Conservation (phyloP, 306 rosid genomes). For the Albizia julibrissin region DNA sequence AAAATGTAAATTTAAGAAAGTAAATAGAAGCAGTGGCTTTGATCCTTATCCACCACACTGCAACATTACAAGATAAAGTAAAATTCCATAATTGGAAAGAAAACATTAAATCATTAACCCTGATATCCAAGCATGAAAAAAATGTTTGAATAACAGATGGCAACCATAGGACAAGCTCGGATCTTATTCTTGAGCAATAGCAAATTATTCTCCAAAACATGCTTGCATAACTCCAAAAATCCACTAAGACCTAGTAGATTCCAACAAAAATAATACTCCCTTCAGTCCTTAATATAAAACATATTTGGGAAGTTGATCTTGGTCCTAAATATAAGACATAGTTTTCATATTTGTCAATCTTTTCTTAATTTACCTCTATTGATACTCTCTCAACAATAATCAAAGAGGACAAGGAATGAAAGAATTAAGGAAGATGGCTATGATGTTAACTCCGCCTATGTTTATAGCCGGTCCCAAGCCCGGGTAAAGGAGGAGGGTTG, state of each 20-base stretch:
- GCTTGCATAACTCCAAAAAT: conserved; percentile 13
- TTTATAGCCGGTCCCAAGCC: too few species aligned
- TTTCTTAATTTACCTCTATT: too few species aligned
- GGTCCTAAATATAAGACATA: too few species aligned
- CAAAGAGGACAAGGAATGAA: too few species aligned
- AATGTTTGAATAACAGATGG: conserved; percentile 3
- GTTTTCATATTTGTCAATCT: too few species aligned
- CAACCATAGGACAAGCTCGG: conserved; percentile 14
- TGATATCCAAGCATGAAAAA: background rate
- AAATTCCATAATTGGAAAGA: conserved; percentile 19
- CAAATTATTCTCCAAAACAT: conserved; percentile 12
- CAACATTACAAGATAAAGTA: background rate
- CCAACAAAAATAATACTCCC: background rate
- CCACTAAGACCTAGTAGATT: background rate
- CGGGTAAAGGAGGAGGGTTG: too few species aligned
- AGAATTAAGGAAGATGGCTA: too few species aligned
- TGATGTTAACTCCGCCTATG: too few species aligned
- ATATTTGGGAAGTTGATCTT: too few species aligned
- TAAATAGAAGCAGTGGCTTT: conserved; percentile 16
- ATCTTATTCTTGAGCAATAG: background rate
- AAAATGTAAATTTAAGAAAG: conserved; percentile 12
- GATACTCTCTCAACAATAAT: too few species aligned
- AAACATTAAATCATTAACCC: conserved; percentile 23
- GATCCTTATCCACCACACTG: conserved; percentile 27
- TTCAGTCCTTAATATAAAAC: too few species aligned